phyloP scores from a whole-genome alignment of 2,329 filamentous ascomycete species.

The Fusarium liriodendri region DNA sequence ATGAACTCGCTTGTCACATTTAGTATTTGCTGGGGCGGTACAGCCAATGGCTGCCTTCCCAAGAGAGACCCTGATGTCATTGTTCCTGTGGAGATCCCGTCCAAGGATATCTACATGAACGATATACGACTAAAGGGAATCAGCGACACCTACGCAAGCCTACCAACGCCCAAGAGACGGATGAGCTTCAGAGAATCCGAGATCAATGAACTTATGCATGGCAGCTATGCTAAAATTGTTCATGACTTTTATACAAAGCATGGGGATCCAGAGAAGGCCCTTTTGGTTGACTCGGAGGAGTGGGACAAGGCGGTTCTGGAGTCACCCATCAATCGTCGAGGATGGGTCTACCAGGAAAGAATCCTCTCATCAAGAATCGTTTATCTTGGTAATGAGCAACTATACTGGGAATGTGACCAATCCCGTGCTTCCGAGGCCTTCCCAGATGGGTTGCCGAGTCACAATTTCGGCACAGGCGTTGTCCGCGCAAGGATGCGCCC shows the following conservation, averaged over 20 bases:
- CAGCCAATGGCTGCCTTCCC: not conserved
- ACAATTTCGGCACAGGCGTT: not conserved
- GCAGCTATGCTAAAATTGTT: not conserved
- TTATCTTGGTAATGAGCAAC: not conserved
- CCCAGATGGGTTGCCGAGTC: not conserved
- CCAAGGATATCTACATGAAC: not conserved
- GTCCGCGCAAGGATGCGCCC: not conserved
- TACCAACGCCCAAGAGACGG: not conserved
- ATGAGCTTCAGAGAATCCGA: not conserved
- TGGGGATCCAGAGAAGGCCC: not conserved
- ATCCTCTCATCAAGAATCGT: not conserved
- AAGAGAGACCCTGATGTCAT: not conserved
- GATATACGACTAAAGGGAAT: not conserved
- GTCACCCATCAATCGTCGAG: not conserved
- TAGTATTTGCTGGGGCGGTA: not conserved
- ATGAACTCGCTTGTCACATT: conserved; percentile 3
- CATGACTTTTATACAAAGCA: not conserved
- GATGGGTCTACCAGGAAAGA: conserved; percentile 9
- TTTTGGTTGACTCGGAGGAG: not conserved
- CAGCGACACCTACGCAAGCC: not conserved
- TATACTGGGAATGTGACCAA: conserved; percentile 8
- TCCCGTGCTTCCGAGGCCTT: not conserved
- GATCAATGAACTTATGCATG: not conserved
- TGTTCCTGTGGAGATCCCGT: not conserved
- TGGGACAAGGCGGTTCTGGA: not conserved